Evolutionary conservation across 2,329 filamentous ascomycete genomes (phyloP).

Genomic region (Colletotrichum incanum): DNA sequence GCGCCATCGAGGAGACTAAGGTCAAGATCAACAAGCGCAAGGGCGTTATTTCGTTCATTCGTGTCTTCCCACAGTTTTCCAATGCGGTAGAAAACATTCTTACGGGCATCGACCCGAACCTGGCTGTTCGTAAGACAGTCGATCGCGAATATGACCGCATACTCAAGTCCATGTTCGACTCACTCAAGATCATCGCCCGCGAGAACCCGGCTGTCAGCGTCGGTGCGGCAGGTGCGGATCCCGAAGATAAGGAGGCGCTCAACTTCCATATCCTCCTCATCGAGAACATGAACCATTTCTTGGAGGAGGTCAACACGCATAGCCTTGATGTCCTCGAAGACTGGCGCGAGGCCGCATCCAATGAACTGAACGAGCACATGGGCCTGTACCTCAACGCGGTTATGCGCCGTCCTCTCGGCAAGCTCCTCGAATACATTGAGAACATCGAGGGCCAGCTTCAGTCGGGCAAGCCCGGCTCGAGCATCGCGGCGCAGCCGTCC

Average conservation of each 20-base stretch:
- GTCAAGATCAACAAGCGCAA: conserved; percentile 99
- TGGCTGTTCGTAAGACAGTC: conserved; percentile 81
- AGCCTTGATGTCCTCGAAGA: conserved; percentile 83
- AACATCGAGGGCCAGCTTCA: conserved; percentile 83
- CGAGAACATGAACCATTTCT: conserved; percentile 98
- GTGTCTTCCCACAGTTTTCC: conserved; percentile 92
- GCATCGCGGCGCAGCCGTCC: conserved; percentile 84
- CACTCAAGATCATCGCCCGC: conserved; percentile 91
- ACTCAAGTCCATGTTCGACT: conserved; percentile 97
- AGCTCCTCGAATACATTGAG: conserved; percentile 92
- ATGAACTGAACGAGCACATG: conserved; percentile 90
- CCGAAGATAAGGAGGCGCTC: conserved; percentile 94
- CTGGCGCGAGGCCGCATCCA: conserved; percentile 84
- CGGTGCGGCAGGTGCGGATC: conserved; percentile 63
- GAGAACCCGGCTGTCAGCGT: conserved; percentile 72
- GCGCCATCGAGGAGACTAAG: conserved; percentile 97
- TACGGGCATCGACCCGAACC: conserved; percentile 67
- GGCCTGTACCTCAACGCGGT: conserved; percentile 88
- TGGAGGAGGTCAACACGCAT: conserved; percentile 88
- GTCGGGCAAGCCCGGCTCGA: conserved; percentile 70
- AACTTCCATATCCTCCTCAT: conserved; percentile 98
- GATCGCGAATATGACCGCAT: conserved; percentile 91
- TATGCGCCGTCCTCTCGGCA: conserved; percentile 89
- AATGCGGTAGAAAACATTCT: conserved; percentile 88
- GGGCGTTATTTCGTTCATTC: conserved; percentile 95